Conservation (phyloP, 192 early-diverging fungal species). For the Entomortierella lignicola region DNA sequence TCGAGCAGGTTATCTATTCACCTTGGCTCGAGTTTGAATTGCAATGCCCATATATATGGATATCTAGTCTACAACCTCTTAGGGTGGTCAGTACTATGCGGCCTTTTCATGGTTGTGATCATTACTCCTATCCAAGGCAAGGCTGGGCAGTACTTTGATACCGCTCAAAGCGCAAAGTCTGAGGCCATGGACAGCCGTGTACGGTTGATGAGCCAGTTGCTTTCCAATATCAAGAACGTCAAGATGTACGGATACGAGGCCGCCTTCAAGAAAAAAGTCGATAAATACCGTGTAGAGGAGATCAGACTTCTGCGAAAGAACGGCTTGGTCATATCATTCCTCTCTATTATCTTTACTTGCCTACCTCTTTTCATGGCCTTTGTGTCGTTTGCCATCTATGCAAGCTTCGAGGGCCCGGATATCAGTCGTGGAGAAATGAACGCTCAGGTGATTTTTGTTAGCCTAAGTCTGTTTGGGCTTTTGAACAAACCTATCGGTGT, state of each 20-base stretch:
- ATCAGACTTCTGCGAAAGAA: constrained; percentile 21
- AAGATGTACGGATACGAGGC: constrained; percentile 41
- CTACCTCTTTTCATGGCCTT: constrained; percentile 36
- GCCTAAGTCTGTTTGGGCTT: constrained; percentile 88
- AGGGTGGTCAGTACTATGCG: constrained; percentile 33
- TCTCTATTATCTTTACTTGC: constrained; percentile 30
- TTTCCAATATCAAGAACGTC: constrained; percentile 38
- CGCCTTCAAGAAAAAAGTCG: constrained; percentile 14
- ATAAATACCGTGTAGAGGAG: constrained; percentile 12
- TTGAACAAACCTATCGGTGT: constrained; percentile 84
- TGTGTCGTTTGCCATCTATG: constrained; percentile 33
- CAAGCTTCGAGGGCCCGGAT: constrained; percentile 25
- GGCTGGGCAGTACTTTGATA: constrained; percentile 23
- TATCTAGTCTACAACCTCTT: constrained; percentile 16
- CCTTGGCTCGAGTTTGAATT: not conserved
- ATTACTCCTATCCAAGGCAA: constrained; percentile 21
- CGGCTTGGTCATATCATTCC: constrained; percentile 12
- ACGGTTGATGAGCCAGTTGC: constrained; percentile 26
- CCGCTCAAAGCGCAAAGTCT: constrained; percentile 2
- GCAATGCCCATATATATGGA: not conserved
- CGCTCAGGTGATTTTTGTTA: constrained; percentile 82
- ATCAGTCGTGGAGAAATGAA: constrained; percentile 58
- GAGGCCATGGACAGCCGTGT: constrained; percentile 35
- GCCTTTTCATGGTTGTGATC: constrained; percentile 11
- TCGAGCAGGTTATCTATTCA: not conserved